Percentiles rank a stretch among this genome's conserved stretches.
Evolutionary conservation across 2,329 filamentous ascomycete genomes (phyloP).

Genomic region (Chrysosporium keratinophilum): DNA sequence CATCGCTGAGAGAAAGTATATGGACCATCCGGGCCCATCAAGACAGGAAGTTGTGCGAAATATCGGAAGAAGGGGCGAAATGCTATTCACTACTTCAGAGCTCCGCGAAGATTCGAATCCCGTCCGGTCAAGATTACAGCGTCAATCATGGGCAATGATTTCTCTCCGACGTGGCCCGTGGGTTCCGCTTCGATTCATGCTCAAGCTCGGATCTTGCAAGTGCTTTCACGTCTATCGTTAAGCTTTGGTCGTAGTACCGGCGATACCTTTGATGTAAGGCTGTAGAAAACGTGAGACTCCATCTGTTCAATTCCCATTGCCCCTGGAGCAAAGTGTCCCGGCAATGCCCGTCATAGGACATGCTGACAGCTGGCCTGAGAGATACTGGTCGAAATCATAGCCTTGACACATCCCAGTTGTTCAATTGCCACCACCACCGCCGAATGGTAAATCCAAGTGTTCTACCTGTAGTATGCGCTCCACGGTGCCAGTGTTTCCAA

Average conservation of each 20-base stretch:
- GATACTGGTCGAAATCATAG: conserved; percentile 3
- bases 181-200: not conserved
- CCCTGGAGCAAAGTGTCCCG: not conserved
- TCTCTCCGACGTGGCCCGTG: no score
- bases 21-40: no score
- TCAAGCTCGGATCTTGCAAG: not conserved
- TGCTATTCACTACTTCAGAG: no score
- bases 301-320: no score
- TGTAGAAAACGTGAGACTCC: no score
- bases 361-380: not conserved
- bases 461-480: conserved; percentile 63
- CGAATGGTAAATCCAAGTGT: conserved; percentile 66
- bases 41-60: not conserved
- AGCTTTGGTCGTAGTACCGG: no score
- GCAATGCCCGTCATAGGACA: not conserved
- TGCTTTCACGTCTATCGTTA: no score
- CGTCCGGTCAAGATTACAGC: not conserved
- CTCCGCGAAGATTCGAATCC: not conserved
- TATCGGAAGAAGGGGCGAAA: not conserved
- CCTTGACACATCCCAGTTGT: conserved; percentile 68
- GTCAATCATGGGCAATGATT: not conserved
- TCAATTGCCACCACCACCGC: conserved; percentile 91
- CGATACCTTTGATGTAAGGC: no score
- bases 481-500: conserved; percentile 83
- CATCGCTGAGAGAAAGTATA: no score